Conservation (phyloP, 2,329 filamentous ascomycete species). For the Myriangium duriaei region DNA sequence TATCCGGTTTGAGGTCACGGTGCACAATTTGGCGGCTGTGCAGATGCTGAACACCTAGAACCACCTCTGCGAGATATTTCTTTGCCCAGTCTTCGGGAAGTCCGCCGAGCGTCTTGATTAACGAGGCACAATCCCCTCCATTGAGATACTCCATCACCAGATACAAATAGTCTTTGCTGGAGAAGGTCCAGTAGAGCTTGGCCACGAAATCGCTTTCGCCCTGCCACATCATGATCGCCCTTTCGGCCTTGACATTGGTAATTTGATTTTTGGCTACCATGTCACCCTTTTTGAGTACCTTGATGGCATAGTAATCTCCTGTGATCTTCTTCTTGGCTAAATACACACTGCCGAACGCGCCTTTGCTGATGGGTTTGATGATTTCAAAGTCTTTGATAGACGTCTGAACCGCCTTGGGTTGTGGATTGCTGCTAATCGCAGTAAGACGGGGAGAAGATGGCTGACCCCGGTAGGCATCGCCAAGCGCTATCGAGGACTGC, state of each 20-base stretch:
- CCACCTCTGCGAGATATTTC: constrained; percentile 92
- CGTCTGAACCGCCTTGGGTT: constrained; percentile 70
- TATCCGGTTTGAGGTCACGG: constrained; percentile 92
- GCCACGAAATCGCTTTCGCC: constrained; percentile 98
- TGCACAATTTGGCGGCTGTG: constrained; percentile 93
- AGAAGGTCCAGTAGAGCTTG: constrained; percentile 99
- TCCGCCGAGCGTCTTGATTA: constrained; percentile 87
- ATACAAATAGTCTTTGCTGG: constrained; percentile 97
- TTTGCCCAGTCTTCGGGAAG: constrained; percentile 95
- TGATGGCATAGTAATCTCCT: constrained; percentile 96
- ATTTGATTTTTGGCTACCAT: constrained; percentile 99
- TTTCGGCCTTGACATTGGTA: constrained; percentile 95
- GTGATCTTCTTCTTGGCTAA: constrained; percentile 97
- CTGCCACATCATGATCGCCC: constrained; percentile 99
- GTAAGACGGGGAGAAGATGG: constrained; percentile 73
- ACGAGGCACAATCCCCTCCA: constrained; percentile 87
- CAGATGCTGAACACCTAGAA: constrained; percentile 91
- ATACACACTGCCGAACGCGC: constrained; percentile 95
- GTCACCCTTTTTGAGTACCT: constrained; percentile 97
- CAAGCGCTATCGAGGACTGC: constrained; percentile 82
- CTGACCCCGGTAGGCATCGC: constrained; percentile 45
- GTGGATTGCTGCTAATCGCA: constrained; percentile 62
- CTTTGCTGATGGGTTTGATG: constrained; percentile 98
- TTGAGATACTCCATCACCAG: constrained; percentile 99
- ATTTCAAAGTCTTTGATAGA: constrained; percentile 99